These are phyloP conservation scores for Euryodendron excelsum DNA, from an alignment of 148 eudicot species.

Conservation along the genomic window DNA sequence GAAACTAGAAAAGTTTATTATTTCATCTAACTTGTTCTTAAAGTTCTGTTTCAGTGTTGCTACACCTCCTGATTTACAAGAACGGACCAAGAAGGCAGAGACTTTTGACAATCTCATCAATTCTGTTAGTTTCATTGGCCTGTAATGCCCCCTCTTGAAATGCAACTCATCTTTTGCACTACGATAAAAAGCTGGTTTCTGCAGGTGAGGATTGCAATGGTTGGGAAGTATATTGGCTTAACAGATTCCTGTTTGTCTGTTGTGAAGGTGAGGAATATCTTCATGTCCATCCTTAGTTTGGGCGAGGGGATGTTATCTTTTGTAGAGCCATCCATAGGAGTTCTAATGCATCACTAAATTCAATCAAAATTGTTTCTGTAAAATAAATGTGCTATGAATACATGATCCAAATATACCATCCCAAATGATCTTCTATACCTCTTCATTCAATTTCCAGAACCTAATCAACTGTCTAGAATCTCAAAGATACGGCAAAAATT, in stretches of 20 bases:
- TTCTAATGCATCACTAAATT: background rate
- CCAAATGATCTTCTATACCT: background rate
- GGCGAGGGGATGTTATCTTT: background rate
- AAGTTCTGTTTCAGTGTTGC: slow-evolving; percentile 67
- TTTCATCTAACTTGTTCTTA: slow-evolving; percentile 12
- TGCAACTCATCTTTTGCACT: background rate
- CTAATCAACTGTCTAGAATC: background rate
- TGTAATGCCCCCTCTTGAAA: slow-evolving; percentile 9
- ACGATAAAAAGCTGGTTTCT: slow-evolving; percentile 14
- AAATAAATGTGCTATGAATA: background rate
- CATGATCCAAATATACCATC: background rate
- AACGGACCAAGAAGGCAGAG: slow-evolving; percentile 86
- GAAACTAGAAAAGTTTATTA: background rate
- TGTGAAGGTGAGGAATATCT: slow-evolving; percentile 52
- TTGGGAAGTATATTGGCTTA: slow-evolving; percentile 93
- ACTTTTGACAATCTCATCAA: slow-evolving; percentile 71
- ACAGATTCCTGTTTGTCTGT: slow-evolving; percentile 91
- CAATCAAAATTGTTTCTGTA: background rate
- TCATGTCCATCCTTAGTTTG: background rate
- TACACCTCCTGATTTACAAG: slow-evolving; percentile 63
- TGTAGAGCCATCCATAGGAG: background rate
- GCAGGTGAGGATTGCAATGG: slow-evolving; percentile 97
- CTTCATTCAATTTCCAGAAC: background rate
- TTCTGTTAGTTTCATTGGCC: slow-evolving; percentile 50
- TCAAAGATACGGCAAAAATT: background rate